Evolutionary conservation across 352 stramenopile genomes (phyloP), one percentile per base, ranked within the genome.

Genomic region (Thraustochytrium sp.): DNA sequence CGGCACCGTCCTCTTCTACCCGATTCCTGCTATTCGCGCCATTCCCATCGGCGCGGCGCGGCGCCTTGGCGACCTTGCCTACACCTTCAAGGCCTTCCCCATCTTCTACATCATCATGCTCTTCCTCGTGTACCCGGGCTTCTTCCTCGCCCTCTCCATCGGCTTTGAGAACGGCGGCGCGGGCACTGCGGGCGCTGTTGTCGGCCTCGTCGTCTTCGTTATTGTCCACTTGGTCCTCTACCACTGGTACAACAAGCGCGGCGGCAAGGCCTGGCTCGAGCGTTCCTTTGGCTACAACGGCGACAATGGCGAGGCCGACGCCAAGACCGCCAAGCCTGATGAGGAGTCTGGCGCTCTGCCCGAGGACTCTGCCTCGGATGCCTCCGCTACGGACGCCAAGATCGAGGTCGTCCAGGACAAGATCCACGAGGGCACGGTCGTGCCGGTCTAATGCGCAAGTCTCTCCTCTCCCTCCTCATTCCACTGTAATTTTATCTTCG

Each of bases 1-100:
- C 56, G 92, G 93, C 61, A 88, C 96, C 59, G 73, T 96, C 54
- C 90, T 97, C 37, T 97, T 94, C 89, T 97, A 96, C 85, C 92
- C 92, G 46, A 89, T 97, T 84, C 92, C 93, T 37, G 86, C 92
- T 84, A 95, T 94, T 74, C 89, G 94, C 40, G 85, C 85, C 46
- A 88, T 94, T 61, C 92, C 95, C 68, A 82, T 96, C 48, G 75
- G 85, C 55, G 92, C 88, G 84, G 92, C 93, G 16, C 88, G 87
- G 3, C 86, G 88, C 4, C 86, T 97, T 2, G 93, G 90, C 63
- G 86, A 87, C 37, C 75, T 62, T 18, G 92, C 90, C n/a, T 77
- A 87, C 16, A 44, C 87, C 4, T 92, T 84, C 54, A 84, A 85
- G 38, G 36, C 55, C n/a, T 88, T 93, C 63, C 89, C 90, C 34